Percentiles rank a stretch among this genome's conserved stretches.
These are phyloP conservation scores for Astrephomene gubernaculifera DNA, from an alignment of 139 green algal genomes.

Conservation along the genomic window DNA sequence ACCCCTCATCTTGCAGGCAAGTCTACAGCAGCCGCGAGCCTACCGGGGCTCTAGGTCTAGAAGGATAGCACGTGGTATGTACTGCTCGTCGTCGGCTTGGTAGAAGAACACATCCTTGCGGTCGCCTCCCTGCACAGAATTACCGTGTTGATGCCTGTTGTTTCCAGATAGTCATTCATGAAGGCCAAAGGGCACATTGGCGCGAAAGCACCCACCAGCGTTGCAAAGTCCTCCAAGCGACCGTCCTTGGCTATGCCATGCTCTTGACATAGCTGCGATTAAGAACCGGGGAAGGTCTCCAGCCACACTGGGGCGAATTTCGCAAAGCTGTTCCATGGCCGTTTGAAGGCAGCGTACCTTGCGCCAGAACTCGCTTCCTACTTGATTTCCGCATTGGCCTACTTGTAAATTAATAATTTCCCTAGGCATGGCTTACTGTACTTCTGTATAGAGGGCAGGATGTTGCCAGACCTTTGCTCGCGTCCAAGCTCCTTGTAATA, in stretches of 20 bases:
- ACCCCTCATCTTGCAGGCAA: no score
- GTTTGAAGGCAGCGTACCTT: constrained; percentile 51
- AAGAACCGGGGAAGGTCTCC: neutral
- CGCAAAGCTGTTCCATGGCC: neutral
- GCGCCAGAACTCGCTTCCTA: constrained; percentile 98
- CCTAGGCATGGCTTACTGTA: constrained; percentile 82
- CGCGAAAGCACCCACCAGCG: constrained; percentile 62
- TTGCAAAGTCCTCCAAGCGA: constrained; percentile 91
- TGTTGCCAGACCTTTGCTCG: neutral
- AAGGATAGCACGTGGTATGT: constrained; percentile 95
- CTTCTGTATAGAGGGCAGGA: neutral
- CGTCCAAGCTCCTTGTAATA: no score
- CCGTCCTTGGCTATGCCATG: constrained; percentile 98
- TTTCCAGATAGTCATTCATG: neutral
- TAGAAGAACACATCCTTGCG: constrained; percentile 99
- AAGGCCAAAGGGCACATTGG: neutral
- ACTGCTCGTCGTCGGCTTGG: constrained; percentile 99
- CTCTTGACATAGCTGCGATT: constrained; percentile 87
- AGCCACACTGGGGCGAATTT: neutral
- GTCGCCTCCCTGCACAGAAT: constrained; percentile 76
- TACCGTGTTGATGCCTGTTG: neutral
- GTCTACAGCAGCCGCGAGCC: no score
- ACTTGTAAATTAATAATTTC: constrained; percentile 99
- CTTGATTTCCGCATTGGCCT: constrained; percentile 99
- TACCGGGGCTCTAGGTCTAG: constrained; percentile 96